Evolutionary conservation across 1,284 basidiomycete genomes (phyloP).

Genomic region (Leccinum holopus): DNA sequence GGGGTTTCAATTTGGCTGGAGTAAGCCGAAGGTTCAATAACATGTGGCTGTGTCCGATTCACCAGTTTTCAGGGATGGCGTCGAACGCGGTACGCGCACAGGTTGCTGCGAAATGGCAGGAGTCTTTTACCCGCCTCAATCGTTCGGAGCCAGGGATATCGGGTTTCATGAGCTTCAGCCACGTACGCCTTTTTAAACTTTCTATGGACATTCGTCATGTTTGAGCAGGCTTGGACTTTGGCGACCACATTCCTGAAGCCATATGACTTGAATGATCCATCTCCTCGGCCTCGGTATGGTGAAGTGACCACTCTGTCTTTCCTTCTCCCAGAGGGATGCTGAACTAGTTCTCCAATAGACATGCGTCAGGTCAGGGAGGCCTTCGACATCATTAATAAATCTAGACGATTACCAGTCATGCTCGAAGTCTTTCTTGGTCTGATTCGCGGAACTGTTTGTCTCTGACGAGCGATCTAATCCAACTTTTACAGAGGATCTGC

Average conservation of each 20-base stretch:
- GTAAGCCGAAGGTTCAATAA: neutral
- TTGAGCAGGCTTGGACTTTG: slow-evolving; percentile 59
- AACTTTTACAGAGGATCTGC: slow-evolving; percentile 54
- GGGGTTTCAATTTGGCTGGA: neutral
- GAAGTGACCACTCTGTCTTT: slow-evolving; percentile 10
- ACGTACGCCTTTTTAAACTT: slow-evolving; percentile 40
- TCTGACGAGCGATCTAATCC: slow-evolving; percentile 4
- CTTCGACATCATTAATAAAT: slow-evolving; percentile 54
- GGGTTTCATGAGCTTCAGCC: slow-evolving; percentile 63
- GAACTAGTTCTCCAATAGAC: slow-evolving; percentile 39
- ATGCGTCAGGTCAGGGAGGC: slow-evolving; percentile 49
- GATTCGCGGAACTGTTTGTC: slow-evolving; percentile 18
- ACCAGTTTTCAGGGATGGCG: slow-evolving; percentile 38
- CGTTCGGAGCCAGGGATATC: slow-evolving; percentile 59
- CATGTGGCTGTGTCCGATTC: slow-evolving; percentile 25
- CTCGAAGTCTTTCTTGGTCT: slow-evolving; percentile 67
- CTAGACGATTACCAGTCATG: slow-evolving; percentile 57
- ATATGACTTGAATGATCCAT: slow-evolving; percentile 45
- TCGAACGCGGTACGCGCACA: slow-evolving; percentile 58
- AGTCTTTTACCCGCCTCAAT: slow-evolving; percentile 65
- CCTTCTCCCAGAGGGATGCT: neutral
- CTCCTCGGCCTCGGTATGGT: slow-evolving; percentile 40
- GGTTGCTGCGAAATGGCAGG: slow-evolving; percentile 71
- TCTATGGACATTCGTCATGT: slow-evolving; percentile 2
- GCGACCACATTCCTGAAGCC: slow-evolving; percentile 59